Evolutionary conservation across 371 early-diverging fungal genomes (phyloP).

Genomic region (Mucor irregularis): DNA sequence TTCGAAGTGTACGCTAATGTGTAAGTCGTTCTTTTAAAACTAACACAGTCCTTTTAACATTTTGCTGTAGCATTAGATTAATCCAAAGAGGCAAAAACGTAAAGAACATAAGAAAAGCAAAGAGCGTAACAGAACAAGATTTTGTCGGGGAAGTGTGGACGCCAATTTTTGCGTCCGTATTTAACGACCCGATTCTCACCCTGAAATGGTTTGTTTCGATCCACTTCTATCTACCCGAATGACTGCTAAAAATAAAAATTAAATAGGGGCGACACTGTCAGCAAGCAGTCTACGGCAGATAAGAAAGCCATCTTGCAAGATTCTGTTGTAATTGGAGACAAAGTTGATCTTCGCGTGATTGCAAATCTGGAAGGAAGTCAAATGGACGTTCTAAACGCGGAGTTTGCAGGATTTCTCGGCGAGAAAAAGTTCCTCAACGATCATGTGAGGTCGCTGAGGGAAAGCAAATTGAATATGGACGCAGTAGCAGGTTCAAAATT

Average conservation of each 20-base stretch:
- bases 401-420: slow-evolving; percentile 2
- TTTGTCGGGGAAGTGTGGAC: slow-evolving; percentile 10
- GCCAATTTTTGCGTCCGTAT: slow-evolving; percentile 3
- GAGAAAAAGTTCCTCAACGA: not conserved
- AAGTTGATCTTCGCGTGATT: slow-evolving; percentile 1
- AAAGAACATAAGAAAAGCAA: not conserved
- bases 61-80: slow-evolving; percentile 1
- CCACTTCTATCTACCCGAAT: not conserved
- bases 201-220: slow-evolving; percentile 10
- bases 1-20: slow-evolving; percentile 8
- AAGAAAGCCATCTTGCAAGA: not conserved
- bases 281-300: not conserved
- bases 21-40: slow-evolving; percentile 6
- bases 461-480: not conserved
- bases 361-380: not conserved
- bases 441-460: not conserved
- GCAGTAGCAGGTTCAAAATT: not conserved
- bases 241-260: slow-evolving; percentile 1
- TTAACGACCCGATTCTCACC: not conserved
- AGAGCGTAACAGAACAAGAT: not conserved
- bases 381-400: slow-evolving; percentile 9
- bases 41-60: not conserved
- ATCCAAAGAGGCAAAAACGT: not conserved
- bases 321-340: not conserved
- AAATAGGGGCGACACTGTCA: slow-evolving; percentile 6